A percentile compares a stretch with the other conserved stretches of the same genome.
Conservation (phyloP, 306 rosid genomes). For the Medicago truncatula region MtrunA17r5.0-ANR NC_053044.1:38299001-38299500, state of each 20-base stretch:
- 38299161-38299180: conserved; percentile 1
- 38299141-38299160: conserved; percentile 11
- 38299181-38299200: background rate
- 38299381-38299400: conserved; percentile 30
- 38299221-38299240: background rate
- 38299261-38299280: conserved; percentile 29
- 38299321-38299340: conserved; percentile 3
- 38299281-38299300: background rate
- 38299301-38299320: background rate
- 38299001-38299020: conserved; percentile 45
- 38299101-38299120: conserved; percentile 61
- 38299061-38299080: conserved; percentile 66
- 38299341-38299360: conserved; percentile 6
- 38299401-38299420: too few species aligned
- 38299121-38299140: conserved; percentile 26
- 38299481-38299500: too few species aligned
- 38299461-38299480: too few species aligned
- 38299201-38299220: conserved; percentile 20
- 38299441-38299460: too few species aligned
- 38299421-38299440: too few species aligned
- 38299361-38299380: conserved; percentile 4
- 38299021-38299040: conserved; percentile 56
- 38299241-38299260: conserved; percentile 4
- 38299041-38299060: conserved; percentile 66
- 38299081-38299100: conserved; percentile 82